phyloP scores from a whole-genome alignment of 352 stramenopile genomes.

The Chrysophaeum taylorii region DNA sequence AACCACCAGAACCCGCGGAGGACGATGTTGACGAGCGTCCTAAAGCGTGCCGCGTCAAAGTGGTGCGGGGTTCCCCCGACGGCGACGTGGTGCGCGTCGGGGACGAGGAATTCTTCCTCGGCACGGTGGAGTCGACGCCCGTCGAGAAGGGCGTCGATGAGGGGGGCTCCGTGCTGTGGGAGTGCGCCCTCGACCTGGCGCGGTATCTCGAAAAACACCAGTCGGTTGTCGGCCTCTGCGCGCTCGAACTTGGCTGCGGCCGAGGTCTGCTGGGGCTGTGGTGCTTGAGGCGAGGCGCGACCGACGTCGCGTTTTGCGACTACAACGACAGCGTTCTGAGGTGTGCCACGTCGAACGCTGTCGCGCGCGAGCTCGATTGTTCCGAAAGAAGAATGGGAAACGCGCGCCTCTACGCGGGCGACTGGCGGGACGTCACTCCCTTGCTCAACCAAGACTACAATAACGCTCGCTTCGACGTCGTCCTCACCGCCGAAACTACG shows the following conservation, averaged over 20 bases:
- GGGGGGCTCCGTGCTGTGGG: background rate
- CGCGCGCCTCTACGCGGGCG: too few species aligned
- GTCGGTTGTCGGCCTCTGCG: background rate
- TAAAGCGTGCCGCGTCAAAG: too few species aligned
- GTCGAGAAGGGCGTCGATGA: too few species aligned
- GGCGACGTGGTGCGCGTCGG: too few species aligned
- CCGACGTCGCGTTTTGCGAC: background rate
- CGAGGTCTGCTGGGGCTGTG: background rate
- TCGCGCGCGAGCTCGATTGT: background rate
- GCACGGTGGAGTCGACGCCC: too few species aligned
- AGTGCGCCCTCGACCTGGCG: conserved; percentile 4
- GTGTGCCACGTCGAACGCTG: background rate
- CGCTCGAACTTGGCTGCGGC: conserved; percentile 8
- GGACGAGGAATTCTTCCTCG: too few species aligned
- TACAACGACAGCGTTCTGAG: background rate
- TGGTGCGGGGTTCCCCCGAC: too few species aligned
- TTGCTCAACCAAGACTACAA: background rate
- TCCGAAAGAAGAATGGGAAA: background rate
- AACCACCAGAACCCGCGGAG: too few species aligned
- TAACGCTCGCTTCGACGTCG: background rate
- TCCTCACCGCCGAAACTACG: background rate
- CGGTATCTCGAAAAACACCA: background rate
- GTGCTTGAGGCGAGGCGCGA: background rate
- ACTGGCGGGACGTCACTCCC: background rate
- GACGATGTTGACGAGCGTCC: too few species aligned